Evolutionary conservation across 371 early-diverging fungal genomes (phyloP), one percentile per base, ranked within the genome.

Genomic region (Mitosporidium daphniae): DNA sequence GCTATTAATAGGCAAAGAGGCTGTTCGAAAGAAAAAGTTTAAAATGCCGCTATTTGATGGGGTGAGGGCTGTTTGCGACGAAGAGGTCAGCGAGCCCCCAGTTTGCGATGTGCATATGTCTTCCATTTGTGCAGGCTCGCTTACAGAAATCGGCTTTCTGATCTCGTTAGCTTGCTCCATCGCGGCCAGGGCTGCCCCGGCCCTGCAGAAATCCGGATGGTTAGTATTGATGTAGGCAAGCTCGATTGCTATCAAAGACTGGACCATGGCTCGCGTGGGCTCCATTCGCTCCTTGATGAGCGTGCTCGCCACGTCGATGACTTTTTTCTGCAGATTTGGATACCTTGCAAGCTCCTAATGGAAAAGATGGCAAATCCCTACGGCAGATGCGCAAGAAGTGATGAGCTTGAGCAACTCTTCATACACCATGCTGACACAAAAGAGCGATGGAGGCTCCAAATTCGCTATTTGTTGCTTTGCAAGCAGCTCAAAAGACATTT

Each of bases 211-310:
- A 36, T 75, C 74, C 3, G 74, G 74, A 39, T 77, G 74, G 37
- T 65, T 70, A 27, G 74, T 73, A 35, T 71, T 73, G 38, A 80
- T 72, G 38, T 75, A 80, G 1, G 70, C 57, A 24, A 62, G 53
- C 42, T 80, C 63, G 32, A 73, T 65, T 24, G 57, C 47, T 26
- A 80, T 59, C 45, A 77, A 41, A 30, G 62, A 59, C 32, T 62
- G 57, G 1, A 80, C 64, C 34, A 62, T 19, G 1, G 24, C 9
- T 5, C 17, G 43, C 0, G 77, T 60, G 19, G 68, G 60, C 2
- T 46, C 47, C 1, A 64, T 34, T 22, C 66, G 51, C 41, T 71
- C 70, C 20, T 62, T 63, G 22, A 80, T 40, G 14, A 75, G 36
- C 20, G 59, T 57, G n/a, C 63, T 57, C 2, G 68, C 58, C 0